Evolutionary conservation across 495 filamentous ascomycete species (phyloP), one percentile per base, ranked within the genome.

Genomic region (Glarea lozoyensis): DNA sequence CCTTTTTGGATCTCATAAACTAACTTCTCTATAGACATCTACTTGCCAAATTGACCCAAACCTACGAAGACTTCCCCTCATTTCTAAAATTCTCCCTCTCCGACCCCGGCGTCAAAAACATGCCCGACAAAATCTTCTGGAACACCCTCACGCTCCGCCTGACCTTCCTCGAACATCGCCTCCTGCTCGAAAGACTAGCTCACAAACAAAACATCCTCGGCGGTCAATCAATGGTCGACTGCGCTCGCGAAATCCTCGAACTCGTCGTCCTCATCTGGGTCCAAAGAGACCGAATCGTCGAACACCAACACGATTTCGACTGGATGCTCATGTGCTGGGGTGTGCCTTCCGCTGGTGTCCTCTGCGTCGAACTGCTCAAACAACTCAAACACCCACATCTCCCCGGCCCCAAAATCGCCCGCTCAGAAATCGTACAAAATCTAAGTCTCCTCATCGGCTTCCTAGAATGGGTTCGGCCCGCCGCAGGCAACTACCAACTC

Each of bases 311-410:
- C 25, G 45, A 53, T 16, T 57, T 49, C 32, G 54, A 57, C 32
- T 51, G 48, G 48, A 51, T 51, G 45, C 27, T 56, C 6, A 52
- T 54, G 44, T 53, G 46, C 25, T 51, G 45, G 46, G 54, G 54
- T 5, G 44, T 57, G 7, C 54, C 54, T 18, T 48, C 46, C 2
- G 21, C 19, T 21, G 54, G 54, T 10, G 54, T 57, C 7, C 40
- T 57, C 10, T 53, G 50, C 32, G 50, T 57, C 7, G 54, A 57
- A 31, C 40, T 57, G 2, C 37, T 57, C 7, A 57, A 53, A 20
- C 46, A 53, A 38, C 37, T 46, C 9, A 55, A 55, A 30, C 32
- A 40, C 0, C 36, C 39, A 20, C 36, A 29, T 15, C 43, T 21
- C 18, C 17, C 34, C 27, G 18, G 9, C 2, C 33, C 46, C 3